A percentile compares a stretch with the other conserved stretches of the same genome.
Evolutionary conservation across 2,329 filamentous ascomycete genomes (phyloP).

Genomic region (Fusarium sacchari): DNA sequence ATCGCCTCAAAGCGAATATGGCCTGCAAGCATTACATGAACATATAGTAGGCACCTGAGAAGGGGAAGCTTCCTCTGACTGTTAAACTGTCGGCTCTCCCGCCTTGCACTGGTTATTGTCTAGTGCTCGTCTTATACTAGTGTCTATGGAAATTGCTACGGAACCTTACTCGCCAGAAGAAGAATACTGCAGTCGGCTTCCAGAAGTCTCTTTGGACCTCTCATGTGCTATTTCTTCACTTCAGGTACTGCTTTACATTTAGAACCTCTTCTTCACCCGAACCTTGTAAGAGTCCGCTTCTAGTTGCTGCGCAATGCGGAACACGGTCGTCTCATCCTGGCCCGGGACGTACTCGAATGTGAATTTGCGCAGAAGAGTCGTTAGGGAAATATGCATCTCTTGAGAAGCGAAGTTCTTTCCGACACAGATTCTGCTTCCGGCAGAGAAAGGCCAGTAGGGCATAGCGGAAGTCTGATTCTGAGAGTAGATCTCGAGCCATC

Average conservation of each 20-base stretch:
- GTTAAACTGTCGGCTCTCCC: not conserved
- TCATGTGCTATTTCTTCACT: too few relatives aligned
- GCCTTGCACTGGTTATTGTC: not conserved
- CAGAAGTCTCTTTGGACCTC: not conserved
- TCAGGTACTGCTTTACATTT: not conserved
- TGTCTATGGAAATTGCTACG: not conserved
- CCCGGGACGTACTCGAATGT: not conserved
- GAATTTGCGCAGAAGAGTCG: not conserved
- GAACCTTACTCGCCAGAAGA: not conserved
- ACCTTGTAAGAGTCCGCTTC: not conserved
- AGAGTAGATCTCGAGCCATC: not conserved
- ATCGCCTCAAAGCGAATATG: not conserved
- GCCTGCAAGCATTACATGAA: not conserved
- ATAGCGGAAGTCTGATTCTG: not conserved
- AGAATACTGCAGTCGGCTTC: not conserved
- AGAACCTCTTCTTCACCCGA: not conserved
- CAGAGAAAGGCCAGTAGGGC: not conserved
- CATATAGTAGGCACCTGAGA: not conserved
- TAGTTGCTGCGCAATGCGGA: slow-evolving; percentile 1
- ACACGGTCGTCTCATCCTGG: not conserved
- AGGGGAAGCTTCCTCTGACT: not conserved
- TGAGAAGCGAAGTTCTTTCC: not conserved
- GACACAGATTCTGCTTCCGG: not conserved
- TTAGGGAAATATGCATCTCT: slow-evolving; percentile 3
- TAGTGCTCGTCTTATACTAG: not conserved